phyloP scores from a whole-genome alignment of 73 alveolate genomes.

The Paramecium primaurelia region DNA sequence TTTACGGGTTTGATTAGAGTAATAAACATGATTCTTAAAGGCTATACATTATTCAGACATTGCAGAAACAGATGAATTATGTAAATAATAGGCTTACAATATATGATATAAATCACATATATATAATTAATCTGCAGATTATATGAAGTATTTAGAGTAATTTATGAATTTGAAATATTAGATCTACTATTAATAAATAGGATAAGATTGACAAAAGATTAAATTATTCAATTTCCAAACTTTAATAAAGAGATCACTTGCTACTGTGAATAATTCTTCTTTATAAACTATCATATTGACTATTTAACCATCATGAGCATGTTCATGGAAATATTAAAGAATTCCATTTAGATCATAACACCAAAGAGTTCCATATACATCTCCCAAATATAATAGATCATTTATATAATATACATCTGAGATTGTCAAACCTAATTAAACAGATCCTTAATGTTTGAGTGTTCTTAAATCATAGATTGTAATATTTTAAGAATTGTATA shows the following conservation, averaged over 20 bases:
- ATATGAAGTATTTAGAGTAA: background rate
- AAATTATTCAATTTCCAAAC: conserved; percentile 8
- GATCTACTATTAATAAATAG: background rate
- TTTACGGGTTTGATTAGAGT: background rate
- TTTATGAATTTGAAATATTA: background rate
- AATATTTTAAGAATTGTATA: background rate
- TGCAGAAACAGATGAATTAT: background rate
- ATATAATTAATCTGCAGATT: background rate
- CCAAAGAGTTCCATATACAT: background rate
- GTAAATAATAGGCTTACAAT: background rate
- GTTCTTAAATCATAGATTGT: background rate
- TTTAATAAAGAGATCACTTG: background rate
- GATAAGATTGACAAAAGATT: background rate
- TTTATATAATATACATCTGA: background rate
- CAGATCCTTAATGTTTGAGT: background rate
- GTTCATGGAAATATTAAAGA: background rate
- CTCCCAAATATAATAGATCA: background rate
- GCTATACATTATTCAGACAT: background rate
- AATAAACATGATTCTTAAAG: conserved; percentile 3
- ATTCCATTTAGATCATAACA: background rate
- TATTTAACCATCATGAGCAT: background rate
- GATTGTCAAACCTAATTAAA: background rate
- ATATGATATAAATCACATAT: background rate
- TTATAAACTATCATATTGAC: background rate
- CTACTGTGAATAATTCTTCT: background rate